These are phyloP conservation scores for Trichophyton schoenleinii DNA, from an alignment of 2,329 filamentous ascomycete genomes.

Conservation along the genomic window DNA sequence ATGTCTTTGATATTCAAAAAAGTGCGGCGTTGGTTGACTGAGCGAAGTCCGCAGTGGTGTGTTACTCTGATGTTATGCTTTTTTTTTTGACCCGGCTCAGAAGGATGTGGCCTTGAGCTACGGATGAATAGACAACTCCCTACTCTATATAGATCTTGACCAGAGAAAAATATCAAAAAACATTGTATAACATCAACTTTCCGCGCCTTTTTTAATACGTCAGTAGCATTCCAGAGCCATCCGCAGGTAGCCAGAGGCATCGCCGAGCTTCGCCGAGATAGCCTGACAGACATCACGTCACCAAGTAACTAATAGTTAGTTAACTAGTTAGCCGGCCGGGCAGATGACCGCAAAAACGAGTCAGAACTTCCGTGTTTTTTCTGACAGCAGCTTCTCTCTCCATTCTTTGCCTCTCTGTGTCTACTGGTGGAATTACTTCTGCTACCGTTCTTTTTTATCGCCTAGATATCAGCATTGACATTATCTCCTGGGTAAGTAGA, in stretches of 20 bases:
- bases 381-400: no score
- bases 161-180: conserved; percentile 5
- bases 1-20: background rate
- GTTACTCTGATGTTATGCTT: background rate
- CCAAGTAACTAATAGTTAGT: no score
- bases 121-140: conserved; percentile 14
- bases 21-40: background rate
- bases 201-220: background rate
- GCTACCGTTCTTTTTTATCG: no score
- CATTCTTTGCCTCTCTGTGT: no score
- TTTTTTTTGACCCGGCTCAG: background rate
- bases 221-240: background rate
- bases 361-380: no score
- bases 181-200: conserved; percentile 1
- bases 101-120: background rate
- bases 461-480: no score
- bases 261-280: background rate
- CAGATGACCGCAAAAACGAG: no score
- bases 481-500: no score
- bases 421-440: no score
- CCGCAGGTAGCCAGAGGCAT: background rate
- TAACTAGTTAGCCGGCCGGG: no score
- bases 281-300: no score
- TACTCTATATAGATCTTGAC: conserved; percentile 11
- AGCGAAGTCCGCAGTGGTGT: background rate